Base-by-base conservation (phyloP, 208 protist genomes). In the Angomonas deanei region DNA sequence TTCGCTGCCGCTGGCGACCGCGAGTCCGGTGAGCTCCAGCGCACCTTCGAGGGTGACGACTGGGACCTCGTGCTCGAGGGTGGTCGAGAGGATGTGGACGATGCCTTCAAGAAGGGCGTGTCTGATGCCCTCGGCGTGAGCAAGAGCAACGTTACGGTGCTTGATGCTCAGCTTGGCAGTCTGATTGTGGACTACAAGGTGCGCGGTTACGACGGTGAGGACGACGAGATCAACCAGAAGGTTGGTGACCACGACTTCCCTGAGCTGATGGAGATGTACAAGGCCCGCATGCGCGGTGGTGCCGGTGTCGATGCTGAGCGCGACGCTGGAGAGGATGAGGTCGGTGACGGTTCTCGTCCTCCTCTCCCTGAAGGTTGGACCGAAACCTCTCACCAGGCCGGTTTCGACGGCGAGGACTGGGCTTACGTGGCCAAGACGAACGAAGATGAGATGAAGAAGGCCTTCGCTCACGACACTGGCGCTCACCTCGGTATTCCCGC, bases 351-450 rank as follows among this genome's bases (percentile, higher is more conserved):
- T n/a, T 19, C 53, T 52, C 15, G 38, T 48, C n/a, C 53, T 30
- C n/a, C 26, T 39, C 53, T 62, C n/a, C 24, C 38, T 1, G 46
- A 27, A 32, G 33, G 19, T 23, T 56, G 48, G 32, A 33, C 56
- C 31, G 49, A 62, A 32, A 80, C 78, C 13, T 26, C 11, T n/a
- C 70, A 80, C 70, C 53, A 70, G 27, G 55, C 68, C 19, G 73
- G 59, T 47, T 84, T 84, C 53, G 70, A 80, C 26, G 86, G 86
- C 57, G 82, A 86, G 26, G 77, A 78, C 70, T 92, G 86, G 82
- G 64, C 46, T 4, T 72, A 82, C 59, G 80, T 88, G 27, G 26
- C 89, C 61, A 38, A 73, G 46, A 62, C 52, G 47, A 76, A 64
- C 47, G 48, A 70, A 50, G 39, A 55, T 5, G 73, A 74, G 60